Base-by-base conservation (phyloP, 495 filamentous ascomycete genomes). In the Neurospora africana region DNA sequence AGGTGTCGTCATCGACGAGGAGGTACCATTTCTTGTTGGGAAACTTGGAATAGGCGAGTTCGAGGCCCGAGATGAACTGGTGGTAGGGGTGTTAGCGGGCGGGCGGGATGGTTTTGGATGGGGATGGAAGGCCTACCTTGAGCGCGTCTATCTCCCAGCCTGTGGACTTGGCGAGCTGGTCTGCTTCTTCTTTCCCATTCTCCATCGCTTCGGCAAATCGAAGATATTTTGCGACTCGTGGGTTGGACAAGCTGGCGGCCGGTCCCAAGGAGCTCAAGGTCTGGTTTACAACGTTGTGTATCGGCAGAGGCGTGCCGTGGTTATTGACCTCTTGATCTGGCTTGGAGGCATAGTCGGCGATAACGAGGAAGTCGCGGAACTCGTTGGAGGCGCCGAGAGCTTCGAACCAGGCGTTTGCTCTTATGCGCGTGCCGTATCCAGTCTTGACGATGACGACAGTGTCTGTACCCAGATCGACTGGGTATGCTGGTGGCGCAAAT, bases 121-220 rank as follows among this genome's bases (percentile, higher is more conserved):
- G n/a, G n/a, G n/a, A n/a, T n/a, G n/a, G n/a, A n/a, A n/a, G n/a
- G n/a, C n/a, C n/a, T 65, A 84, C 83, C 81, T 86, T 86, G 72
- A 86, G 78, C 2, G 83, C 82, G 70, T 86, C 84, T 9, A 86
- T 71, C 70, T 86, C 83, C 84, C 83, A 85, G 11, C 84, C 84
- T 68, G 80, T 81, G 3, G 73, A 71, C 43, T 76, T 76, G 21
- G 80, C 80, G n/a, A 82, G 69, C 13, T 76, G 61, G 19, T 76
- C 73, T 10, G 82, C 79, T 13, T 74, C n/a, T 47, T 81, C 79
- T 70, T 77, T 76, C 30, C 79, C 80, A 27, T 71, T 75, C 1
- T 75, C 75, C 30, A 86, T 72, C 1, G 82, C 83, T 30, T 80
- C 77, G 2, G 69, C 73, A 10, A 85, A 75, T 0, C 68, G 78